A percentile compares a stretch with the other conserved stretches of the same genome.
Evolutionary conservation across 192 early-diverging fungal species (phyloP).

Genomic region (Coemansia guatemalensis): DNA sequence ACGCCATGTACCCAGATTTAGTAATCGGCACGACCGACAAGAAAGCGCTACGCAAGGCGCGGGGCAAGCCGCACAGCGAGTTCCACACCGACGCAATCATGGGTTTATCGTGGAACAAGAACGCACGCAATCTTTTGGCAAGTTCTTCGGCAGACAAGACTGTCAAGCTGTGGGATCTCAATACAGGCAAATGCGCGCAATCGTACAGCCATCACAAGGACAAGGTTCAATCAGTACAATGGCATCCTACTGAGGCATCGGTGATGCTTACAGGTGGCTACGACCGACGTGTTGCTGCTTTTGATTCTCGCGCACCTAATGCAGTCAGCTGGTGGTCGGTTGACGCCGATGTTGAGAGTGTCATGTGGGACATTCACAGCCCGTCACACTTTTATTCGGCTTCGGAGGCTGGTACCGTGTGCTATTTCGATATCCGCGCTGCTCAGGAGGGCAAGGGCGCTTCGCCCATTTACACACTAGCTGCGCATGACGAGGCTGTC

Average conservation of each 20-base stretch:
- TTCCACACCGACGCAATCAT: constrained; percentile 96
- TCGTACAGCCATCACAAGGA: constrained; percentile 84
- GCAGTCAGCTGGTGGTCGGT: constrained; percentile 69
- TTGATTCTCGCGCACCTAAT: constrained; percentile 88
- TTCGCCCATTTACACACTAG: constrained; percentile 78
- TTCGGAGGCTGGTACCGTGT: constrained; percentile 89
- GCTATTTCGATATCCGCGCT: constrained; percentile 83
- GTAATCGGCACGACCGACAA: constrained; percentile 68
- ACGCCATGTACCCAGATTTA: constrained; percentile 87
- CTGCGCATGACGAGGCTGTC: constrained; percentile 91
- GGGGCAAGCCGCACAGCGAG: constrained; percentile 61
- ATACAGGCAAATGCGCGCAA: constrained; percentile 64
- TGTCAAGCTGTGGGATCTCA: constrained; percentile 98
- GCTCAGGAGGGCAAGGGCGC: constrained; percentile 24
- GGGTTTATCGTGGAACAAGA: constrained; percentile 90
- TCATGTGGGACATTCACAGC: constrained; percentile 90
- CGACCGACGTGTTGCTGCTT: constrained; percentile 81
- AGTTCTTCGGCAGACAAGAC: constrained; percentile 96
- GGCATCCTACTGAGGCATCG: constrained; percentile 87
- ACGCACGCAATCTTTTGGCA: constrained; percentile 70
- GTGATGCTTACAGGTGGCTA: constrained; percentile 90
- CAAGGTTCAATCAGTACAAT: constrained; percentile 89
- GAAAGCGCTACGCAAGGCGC: constrained; percentile 29
- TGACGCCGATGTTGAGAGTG: constrained; percentile 83
- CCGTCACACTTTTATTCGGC: constrained; percentile 77